Base-by-base conservation (phyloP, 306 rosid species). In the Canavalia ensiformis region DNA sequence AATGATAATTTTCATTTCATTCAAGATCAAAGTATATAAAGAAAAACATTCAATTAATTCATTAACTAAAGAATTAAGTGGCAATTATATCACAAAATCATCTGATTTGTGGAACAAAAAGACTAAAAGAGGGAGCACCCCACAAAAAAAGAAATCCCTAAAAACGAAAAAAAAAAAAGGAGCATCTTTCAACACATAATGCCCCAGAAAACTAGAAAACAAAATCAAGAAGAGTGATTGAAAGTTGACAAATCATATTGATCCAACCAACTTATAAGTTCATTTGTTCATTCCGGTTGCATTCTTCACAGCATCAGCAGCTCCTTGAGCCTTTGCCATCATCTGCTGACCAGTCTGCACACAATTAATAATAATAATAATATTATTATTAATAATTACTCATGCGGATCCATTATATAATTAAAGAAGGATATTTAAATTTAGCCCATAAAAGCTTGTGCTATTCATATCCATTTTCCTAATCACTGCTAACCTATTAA, bases 251-350 rank as follows among this genome's bases (percentile, higher is more conserved):
- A 0, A n/a, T 59, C 31, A 58, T 25, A 18, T 18, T 18, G 25
- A 68, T 8, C 50, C 68, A 78, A 28, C 5, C 2, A 9, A 18
- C 31, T 42, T 66, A n/a, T n/a, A n/a, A 55, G 70, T 54, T 91
- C 81, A 87, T 57, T 88, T 88, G 74, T 83, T 88, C 65, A 85
- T 58, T 46, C 92, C 92, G 34, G 88, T 87, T 7, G 97, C 87
- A 83, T 92, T 45, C 87, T 88, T 92, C 34, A 79, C 84, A 3
- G 89, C 82, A 2, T 88, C 92, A 44, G 52, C 81, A 5, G 91
- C 89, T 51, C 86, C 94, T 29, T 82, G 84, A 4, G 90, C 92
- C 86, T 76, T 79, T 0, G 76, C 86, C 72, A 42, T 65, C 82
- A 89, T 28, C 47, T 84, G 91, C 70, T 84, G 82, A 18, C 94